These are phyloP conservation scores for Rhizopus delemar DNA, from an alignment of 371 early-diverging fungal genomes.

Conservation along the genomic window DNA sequence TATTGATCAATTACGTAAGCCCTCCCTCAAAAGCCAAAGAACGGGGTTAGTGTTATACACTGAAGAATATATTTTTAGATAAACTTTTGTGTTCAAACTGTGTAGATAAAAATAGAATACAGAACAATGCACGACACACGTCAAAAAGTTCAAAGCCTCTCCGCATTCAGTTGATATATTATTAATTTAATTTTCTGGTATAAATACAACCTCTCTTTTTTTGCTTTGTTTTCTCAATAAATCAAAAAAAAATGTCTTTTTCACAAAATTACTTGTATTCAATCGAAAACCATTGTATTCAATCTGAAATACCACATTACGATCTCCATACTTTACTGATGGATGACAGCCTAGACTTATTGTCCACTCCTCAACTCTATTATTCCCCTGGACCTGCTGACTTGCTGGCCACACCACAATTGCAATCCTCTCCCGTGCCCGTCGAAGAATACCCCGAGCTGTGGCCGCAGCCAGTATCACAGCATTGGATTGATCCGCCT, in stretches of 20 bases:
- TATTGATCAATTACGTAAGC: no score
- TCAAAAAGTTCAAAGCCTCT: no score
- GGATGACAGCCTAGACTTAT: neutral
- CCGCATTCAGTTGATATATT: no score
- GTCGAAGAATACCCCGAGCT: neutral
- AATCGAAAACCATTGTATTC: neutral
- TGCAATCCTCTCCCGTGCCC: no score
- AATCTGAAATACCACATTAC: neutral
- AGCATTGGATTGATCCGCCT: conserved; percentile 2
- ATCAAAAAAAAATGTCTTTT: neutral
- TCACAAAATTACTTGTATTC: neutral
- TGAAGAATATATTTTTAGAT: no score
- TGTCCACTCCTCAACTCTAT: conserved; percentile 1
- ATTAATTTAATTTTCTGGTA: no score
- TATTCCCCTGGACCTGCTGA: neutral
- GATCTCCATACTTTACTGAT: neutral
- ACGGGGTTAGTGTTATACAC: no score
- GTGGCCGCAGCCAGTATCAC: neutral
- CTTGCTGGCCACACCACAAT: neutral
- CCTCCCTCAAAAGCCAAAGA: no score
- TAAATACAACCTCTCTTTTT: no score
- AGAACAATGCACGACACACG: no score
- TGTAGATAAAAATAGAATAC: no score
- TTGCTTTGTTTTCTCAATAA: neutral
- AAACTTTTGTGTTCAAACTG: no score